These are phyloP conservation scores for Pseudogymnoascus sp. DNA, from an alignment of 2,329 filamentous ascomycete genomes.

Conservation along the genomic window DNA sequence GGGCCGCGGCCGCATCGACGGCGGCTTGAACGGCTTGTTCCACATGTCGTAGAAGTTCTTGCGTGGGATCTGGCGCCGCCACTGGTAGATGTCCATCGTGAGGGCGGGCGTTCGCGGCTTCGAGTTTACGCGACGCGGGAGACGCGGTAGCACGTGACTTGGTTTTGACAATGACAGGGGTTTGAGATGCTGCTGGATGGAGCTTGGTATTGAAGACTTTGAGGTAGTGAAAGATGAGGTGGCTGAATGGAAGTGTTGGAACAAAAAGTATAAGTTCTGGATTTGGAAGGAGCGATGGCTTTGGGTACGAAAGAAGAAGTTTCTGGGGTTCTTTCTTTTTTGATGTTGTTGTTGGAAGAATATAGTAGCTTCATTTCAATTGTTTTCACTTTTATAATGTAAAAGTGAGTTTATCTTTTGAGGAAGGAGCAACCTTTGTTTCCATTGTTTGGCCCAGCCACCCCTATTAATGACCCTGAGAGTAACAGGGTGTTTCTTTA, in stretches of 20 bases:
- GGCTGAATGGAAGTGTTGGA: neutral
- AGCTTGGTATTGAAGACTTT: neutral
- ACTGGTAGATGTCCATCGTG: neutral
- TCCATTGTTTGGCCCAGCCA: neutral
- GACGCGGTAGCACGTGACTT: neutral
- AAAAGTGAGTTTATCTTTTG: neutral
- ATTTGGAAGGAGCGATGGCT: neutral
- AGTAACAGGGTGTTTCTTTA: neutral
- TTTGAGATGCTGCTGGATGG: neutral
- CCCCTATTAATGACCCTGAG: neutral
- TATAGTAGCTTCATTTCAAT: neutral
- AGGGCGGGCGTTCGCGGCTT: neutral
- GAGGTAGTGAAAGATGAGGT: neutral
- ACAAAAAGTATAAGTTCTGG: neutral
- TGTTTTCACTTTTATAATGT: neutral
- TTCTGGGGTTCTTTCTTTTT: neutral
- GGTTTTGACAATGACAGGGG: no score
- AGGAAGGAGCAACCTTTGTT: neutral
- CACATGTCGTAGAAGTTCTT: neutral
- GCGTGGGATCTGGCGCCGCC: neutral
- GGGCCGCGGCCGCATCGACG: neutral
- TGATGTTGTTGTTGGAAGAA: neutral
- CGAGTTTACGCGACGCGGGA: neutral
- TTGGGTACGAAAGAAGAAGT: neutral
- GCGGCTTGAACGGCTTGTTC: slow-evolving; percentile 1